A percentile compares a stretch with the other conserved stretches of the same genome.
These are phyloP conservation scores for Boletus vinaceobasis DNA, from an alignment of 768 basidiomycete species.

Conservation along the genomic window DNA sequence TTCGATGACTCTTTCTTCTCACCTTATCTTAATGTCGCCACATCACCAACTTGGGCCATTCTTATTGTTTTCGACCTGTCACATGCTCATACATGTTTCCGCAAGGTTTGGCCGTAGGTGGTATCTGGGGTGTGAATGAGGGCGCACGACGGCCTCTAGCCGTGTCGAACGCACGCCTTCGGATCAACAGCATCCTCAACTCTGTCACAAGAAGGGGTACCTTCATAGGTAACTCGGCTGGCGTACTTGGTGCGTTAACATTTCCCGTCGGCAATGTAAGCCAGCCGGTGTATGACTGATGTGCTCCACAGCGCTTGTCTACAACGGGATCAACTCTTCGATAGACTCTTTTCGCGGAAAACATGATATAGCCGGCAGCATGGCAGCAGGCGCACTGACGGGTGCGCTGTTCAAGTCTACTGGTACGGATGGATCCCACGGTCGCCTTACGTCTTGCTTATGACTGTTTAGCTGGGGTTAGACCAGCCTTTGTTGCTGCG, in stretches of 20 bases:
- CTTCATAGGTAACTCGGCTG: constrained; percentile 97
- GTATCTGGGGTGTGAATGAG: constrained; percentile 94
- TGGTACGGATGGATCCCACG: constrained; percentile 54
- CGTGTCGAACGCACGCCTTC: constrained; percentile 78
- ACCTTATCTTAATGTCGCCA: constrained; percentile 63
- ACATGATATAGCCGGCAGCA: constrained; percentile 89
- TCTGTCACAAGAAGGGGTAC: constrained; percentile 95
- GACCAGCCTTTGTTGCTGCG: constrained; percentile 85
- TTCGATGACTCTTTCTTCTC: constrained; percentile 48
- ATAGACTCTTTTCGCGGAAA: constrained; percentile 86
- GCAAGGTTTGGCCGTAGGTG: constrained; percentile 91
- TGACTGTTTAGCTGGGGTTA: constrained; percentile 73
- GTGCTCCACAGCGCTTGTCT: constrained; percentile 72
- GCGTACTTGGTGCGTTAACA: constrained; percentile 81
- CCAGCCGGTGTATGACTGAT: constrained; percentile 36
- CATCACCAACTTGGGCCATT: constrained; percentile 53
- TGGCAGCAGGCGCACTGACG: constrained; percentile 88
- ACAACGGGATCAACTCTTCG: constrained; percentile 94
- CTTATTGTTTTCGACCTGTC: constrained; percentile 81
- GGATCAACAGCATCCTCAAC: constrained; percentile 97
- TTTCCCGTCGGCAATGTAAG: constrained; percentile 29
- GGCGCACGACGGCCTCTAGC: constrained; percentile 85
- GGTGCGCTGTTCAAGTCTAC: constrained; percentile 93
- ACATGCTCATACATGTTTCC: constrained; percentile 66
- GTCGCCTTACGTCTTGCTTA: constrained; percentile 37